phyloP scores from a whole-genome alignment of 2,329 filamentous ascomycete genomes.

The Alternaria gansuensis region DNA sequence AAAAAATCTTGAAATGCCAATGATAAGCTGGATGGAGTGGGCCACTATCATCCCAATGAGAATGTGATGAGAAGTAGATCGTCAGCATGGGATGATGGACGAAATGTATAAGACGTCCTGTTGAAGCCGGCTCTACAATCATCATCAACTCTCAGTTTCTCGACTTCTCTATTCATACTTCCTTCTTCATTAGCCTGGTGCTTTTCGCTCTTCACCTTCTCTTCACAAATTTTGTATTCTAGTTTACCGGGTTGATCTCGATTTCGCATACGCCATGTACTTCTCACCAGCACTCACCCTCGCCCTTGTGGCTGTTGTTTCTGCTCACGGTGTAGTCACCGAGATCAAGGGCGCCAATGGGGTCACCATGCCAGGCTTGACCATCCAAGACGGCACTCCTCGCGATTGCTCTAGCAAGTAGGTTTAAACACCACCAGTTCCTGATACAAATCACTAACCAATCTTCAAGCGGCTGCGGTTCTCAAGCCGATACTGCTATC shows the following conservation, averaged over 20 bases:
- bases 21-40: slow-evolving; percentile 7
- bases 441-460: slow-evolving; percentile 23
- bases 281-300: slow-evolving; percentile 40
- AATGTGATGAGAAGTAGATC: slow-evolving; percentile 13
- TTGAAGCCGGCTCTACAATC: slow-evolving; percentile 9
- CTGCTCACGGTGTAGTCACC: slow-evolving; percentile 67
- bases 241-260: slow-evolving; percentile 32
- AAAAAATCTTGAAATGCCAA: slow-evolving; percentile 16
- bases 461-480: slow-evolving; percentile 61
- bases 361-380: slow-evolving; percentile 69
- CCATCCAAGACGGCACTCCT: slow-evolving; percentile 71
- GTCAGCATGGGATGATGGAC: background rate
- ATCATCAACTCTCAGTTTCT: slow-evolving; percentile 32
- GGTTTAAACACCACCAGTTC: background rate
- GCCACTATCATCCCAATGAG: slow-evolving; percentile 18
- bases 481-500: slow-evolving; percentile 73
- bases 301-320: slow-evolving; percentile 54
- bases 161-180: slow-evolving; percentile 22
- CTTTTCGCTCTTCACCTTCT: slow-evolving; percentile 26
- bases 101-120: slow-evolving; percentile 32
- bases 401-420: slow-evolving; percentile 68
- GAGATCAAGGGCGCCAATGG: slow-evolving; percentile 67
- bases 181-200: slow-evolving; percentile 32
- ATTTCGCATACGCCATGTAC: slow-evolving; percentile 31
- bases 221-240: slow-evolving; percentile 9